Percentiles rank a stretch among this genome's conserved stretches.
phyloP scores from a whole-genome alignment of 1,284 basidiomycete species.

The Rhodofomes roseus region DNA sequence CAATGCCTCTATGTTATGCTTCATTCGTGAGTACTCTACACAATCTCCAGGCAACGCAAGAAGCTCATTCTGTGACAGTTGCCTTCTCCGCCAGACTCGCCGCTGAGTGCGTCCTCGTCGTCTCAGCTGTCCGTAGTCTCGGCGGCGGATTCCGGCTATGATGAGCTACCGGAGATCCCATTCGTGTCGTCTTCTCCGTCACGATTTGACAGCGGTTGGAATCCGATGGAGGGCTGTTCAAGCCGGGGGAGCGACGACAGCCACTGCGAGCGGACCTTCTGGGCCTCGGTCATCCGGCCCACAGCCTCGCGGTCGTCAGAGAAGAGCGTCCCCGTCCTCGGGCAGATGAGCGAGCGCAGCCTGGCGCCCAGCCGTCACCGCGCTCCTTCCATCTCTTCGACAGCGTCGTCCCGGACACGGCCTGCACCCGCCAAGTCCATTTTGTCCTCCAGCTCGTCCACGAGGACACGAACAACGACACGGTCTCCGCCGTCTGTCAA shows the following conservation, averaged over 20 bases:
- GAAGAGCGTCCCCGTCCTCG: conserved; percentile 14
- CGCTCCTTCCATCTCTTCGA: conserved; percentile 27
- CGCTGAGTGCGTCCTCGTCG: conserved; percentile 25
- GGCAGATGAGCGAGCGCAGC: conserved; percentile 19
- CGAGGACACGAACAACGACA: conserved; percentile 27
- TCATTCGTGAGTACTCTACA: conserved; percentile 6
- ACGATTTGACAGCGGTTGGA: conserved; percentile 9
- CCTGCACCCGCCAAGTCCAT: conserved; percentile 31
- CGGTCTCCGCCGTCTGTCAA: conserved; percentile 39
- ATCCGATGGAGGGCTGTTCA: conserved; percentile 9
- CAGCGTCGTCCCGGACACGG: conserved; percentile 25
- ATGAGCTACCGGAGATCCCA: conserved; percentile 30
- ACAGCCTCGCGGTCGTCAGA: conserved; percentile 22
- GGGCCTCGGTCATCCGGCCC: conserved; percentile 22
- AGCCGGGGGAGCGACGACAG: conserved; percentile 15
- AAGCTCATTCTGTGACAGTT: conserved; percentile 10
- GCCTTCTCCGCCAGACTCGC: conserved; percentile 20
- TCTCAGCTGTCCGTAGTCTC: conserved; percentile 24
- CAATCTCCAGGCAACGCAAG: background rate
- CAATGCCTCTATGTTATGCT: conserved; percentile 5
- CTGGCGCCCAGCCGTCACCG: conserved; percentile 22
- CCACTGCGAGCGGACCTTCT: conserved; percentile 20
- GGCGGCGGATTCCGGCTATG: conserved; percentile 17
- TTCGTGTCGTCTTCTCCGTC: conserved; percentile 23
- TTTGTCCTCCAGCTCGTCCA: conserved; percentile 29